Percentiles rank a stretch among this genome's conserved stretches.
phyloP scores from a whole-genome alignment of 352 stramenopile species.

The Saprolegnia parasitica region DNA sequence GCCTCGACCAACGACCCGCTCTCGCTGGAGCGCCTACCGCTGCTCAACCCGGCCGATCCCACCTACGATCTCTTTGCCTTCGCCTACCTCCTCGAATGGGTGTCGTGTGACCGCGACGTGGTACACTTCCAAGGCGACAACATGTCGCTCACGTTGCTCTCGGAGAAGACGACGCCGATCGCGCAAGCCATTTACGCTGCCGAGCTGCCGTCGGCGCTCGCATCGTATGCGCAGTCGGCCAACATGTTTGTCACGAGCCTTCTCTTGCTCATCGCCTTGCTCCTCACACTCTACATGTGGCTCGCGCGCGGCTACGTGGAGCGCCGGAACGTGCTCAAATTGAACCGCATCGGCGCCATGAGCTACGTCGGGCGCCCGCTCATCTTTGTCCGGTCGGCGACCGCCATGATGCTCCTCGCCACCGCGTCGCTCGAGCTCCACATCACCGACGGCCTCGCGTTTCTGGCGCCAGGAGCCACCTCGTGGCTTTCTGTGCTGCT shows the following conservation, averaged over 20 bases:
- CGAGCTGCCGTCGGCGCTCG: neutral
- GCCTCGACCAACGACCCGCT: neutral
- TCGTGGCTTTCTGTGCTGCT: neutral
- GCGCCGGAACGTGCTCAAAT: neutral
- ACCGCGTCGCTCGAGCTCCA: conserved; percentile 6
- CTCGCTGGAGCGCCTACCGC: neutral
- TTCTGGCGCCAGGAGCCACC: neutral
- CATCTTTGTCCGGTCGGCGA: neutral
- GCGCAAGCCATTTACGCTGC: neutral
- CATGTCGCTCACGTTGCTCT: neutral
- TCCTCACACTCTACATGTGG: neutral
- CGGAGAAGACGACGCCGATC: neutral
- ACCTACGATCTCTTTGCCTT: conserved; percentile 5
- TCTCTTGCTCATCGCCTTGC: neutral
- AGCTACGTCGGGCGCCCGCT: conserved; percentile 9
- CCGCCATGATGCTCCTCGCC: neutral
- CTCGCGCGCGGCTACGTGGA: neutral
- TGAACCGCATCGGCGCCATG: conserved; percentile 9
- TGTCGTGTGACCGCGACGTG: conserved; percentile 3
- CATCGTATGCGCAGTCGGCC: neutral
- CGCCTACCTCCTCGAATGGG: conserved; percentile 12
- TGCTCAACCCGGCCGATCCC: neutral
- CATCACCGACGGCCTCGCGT: neutral
- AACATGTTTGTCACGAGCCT: neutral
- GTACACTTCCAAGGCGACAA: neutral